A percentile compares a stretch with the other conserved stretches of the same genome.
phyloP scores from a whole-genome alignment of 495 filamentous ascomycete species.

The Chlorociboria aeruginascens region DNA sequence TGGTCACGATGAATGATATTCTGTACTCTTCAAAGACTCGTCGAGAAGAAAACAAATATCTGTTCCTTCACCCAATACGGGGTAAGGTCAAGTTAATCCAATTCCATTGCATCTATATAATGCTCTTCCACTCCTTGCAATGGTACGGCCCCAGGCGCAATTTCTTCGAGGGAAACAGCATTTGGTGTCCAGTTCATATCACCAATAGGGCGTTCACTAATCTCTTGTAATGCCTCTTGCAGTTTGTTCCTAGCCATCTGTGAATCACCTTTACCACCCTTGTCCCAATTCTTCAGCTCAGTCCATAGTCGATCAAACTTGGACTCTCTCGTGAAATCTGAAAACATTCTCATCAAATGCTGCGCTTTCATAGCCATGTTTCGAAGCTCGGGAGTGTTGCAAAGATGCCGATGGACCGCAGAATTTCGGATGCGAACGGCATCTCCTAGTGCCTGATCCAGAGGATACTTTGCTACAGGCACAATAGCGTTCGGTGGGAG shows the following conservation, averaged over 20 bases:
- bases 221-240: constrained; percentile 8
- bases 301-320: constrained; percentile 11
- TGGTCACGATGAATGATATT: too few relatives aligned
- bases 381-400: constrained; percentile 14
- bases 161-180: constrained; percentile 12
- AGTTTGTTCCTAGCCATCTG: constrained; percentile 6
- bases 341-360: constrained; percentile 19
- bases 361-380: constrained; percentile 12
- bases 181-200: constrained; percentile 22
- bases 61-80: too few relatives aligned
- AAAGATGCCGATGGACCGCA: constrained; percentile 17
- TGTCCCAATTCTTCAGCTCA: constrained; percentile 14
- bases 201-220: constrained; percentile 15
- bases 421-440: constrained; percentile 15
- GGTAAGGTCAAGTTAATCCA: constrained; percentile 4
- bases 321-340: constrained; percentile 6
- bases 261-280: not conserved
- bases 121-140: not conserved
- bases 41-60: too few relatives aligned
- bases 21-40: too few relatives aligned
- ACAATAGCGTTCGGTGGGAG: constrained; percentile 9
- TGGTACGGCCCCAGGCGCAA: not conserved
- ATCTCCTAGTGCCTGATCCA: constrained; percentile 11
- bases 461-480: constrained; percentile 4
- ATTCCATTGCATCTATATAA: constrained; percentile 10